Base-by-base conservation (phyloP, 2,329 filamentous ascomycete species). In the Penicillium paneum region DNA sequence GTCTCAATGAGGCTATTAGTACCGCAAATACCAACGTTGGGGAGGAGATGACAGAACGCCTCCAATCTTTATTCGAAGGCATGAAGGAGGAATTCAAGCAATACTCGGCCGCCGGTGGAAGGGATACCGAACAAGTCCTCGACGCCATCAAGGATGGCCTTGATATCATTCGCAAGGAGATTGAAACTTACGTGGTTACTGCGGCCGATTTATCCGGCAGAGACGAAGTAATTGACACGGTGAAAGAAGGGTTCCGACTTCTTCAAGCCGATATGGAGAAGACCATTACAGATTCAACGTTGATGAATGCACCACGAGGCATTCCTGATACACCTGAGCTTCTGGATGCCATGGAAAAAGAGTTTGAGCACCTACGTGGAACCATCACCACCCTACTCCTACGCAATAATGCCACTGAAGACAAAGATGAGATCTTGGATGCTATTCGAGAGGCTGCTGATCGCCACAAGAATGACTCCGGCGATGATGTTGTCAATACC, bases 121-220 rank as follows among this genome's bases (percentile, higher is more conserved):
- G 86, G 54, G 90, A 94, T 68, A 93, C 91, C 0, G 91, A 96
- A 70, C 90, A 96, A 70, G 86, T 96, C 12, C 79, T 97, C 5
- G 90, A 94, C 70, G 89, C 91, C 0, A 87, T 95, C 40, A 93
- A 91, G 63, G 90, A 96, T 67, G 91, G 91, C 0, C 81, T 96
- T 13, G 91, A 96, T 62, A 87, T 84, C 61, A 82, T 97, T 7
- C 86, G 91, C 11, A 76, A 79, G 12, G 89, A 96, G 55, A 89
- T 97, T 51, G 90, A 96, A 67, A 79, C 78, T 40, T 96, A 95
- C 61, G 85, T 94, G 54, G 86, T 92, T 64, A 85, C 85, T 43
- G 83, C 86, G 8, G 80, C 84, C 15, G 88, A 88, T 56, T 80
- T 83, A 1, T 81, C 85, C 1, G 83, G 83, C 19, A 90, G 92